phyloP scores from a whole-genome alignment of 2,329 filamentous ascomycete genomes.

The Elsinoe batatas region DNA sequence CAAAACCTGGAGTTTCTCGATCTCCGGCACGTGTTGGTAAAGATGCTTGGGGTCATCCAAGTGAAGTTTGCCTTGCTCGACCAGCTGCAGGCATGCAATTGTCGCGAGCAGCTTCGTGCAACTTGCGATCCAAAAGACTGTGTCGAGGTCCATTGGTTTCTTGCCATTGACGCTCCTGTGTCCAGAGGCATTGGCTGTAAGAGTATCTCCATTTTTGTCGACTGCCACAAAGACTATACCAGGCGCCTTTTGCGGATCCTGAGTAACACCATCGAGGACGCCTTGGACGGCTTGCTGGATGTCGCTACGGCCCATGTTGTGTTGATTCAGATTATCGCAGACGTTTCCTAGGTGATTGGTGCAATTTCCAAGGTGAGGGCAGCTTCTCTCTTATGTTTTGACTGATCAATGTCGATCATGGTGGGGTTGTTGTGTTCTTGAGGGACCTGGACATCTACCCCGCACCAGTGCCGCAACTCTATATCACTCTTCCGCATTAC shows the following conservation, averaged over 20 bases:
- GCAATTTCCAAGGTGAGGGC: too few relatives aligned
- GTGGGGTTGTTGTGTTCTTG: not conserved
- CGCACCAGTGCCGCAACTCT: not conserved
- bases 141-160: constrained; percentile 50
- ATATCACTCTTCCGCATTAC: not conserved
- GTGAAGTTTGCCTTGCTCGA: constrained; percentile 33
- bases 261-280: constrained; percentile 3
- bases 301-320: constrained; percentile 1
- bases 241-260: constrained; percentile 1
- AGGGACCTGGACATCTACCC: not conserved
- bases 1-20: constrained; percentile 35
- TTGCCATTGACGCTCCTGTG: constrained; percentile 30
- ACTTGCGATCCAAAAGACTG: constrained; percentile 49
- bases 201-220: constrained; percentile 34
- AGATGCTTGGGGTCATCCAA: constrained; percentile 34
- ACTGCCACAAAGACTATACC: constrained; percentile 38
- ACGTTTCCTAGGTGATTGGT: too few relatives aligned
- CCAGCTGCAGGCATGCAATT: constrained; percentile 40
- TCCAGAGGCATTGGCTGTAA: constrained; percentile 35
- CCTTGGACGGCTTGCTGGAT: not conserved
- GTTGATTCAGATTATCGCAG: not conserved
- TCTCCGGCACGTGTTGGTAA: constrained; percentile 34
- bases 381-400: too few relatives aligned
- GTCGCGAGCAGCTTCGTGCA: constrained; percentile 38
- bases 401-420: not conserved